Evolutionary conservation across 2,329 filamentous ascomycete genomes (phyloP).

Genomic region (Talaromyces sp.): DNA sequence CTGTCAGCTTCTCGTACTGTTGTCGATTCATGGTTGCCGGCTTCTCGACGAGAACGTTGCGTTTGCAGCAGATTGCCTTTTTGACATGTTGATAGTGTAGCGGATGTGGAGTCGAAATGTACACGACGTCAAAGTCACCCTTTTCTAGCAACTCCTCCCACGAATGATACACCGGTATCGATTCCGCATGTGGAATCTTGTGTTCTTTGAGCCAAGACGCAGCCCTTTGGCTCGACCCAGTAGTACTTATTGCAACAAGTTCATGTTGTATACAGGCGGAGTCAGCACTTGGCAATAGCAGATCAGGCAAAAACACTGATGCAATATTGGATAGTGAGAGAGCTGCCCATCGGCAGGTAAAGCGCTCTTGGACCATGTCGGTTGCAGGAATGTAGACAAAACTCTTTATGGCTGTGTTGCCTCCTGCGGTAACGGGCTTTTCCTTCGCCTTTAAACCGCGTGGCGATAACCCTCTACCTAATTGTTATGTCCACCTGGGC

Average conservation of each 20-base stretch:
- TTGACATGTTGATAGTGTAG: constrained; percentile 27
- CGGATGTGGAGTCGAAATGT: constrained; percentile 31
- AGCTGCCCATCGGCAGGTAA: constrained; percentile 24
- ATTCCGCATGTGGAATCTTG: constrained; percentile 17
- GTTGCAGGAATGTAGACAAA: neutral
- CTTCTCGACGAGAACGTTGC: constrained; percentile 29
- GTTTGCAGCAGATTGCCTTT: constrained; percentile 23
- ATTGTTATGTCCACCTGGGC: neutral
- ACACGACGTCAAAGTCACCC: constrained; percentile 29
- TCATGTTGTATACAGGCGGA: neutral
- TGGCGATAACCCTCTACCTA: neutral
- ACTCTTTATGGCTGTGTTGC: neutral
- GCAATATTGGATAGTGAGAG: constrained; percentile 25
- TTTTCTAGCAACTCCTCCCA: constrained; percentile 27
- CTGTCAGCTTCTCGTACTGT: constrained; percentile 20
- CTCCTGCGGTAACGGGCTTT: neutral
- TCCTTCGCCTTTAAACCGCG: neutral
- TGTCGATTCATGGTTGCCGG: constrained; percentile 28
- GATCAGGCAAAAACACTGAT: constrained; percentile 26
- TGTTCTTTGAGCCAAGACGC: neutral
- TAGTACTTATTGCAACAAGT: neutral
- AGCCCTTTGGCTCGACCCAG: neutral
- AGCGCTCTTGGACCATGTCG: constrained; percentile 12
- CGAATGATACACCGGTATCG: constrained; percentile 24
- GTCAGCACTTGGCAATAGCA: constrained; percentile 22